Conservation (phyloP, 2,329 filamentous ascomycete species). For the Penicillium sp. region DNA sequence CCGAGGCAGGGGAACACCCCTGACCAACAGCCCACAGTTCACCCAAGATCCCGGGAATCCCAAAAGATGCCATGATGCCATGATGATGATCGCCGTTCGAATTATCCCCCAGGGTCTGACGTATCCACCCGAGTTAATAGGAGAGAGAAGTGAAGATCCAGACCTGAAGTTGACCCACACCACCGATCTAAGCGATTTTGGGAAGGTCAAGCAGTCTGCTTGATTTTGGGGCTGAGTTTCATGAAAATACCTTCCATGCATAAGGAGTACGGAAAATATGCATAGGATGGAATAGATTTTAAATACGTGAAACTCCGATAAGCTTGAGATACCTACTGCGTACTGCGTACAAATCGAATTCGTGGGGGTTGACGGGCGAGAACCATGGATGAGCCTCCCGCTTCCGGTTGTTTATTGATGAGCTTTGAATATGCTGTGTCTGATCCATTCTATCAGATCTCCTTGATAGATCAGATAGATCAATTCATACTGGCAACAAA, state of each 20-base stretch:
- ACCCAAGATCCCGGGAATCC: not conserved
- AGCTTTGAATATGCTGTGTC: not conserved
- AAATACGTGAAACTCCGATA: not conserved
- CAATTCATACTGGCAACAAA: not conserved
- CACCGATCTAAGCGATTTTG: not conserved
- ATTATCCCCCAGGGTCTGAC: constrained; percentile 9
- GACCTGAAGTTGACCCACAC: constrained; percentile 1
- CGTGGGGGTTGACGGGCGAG: constrained; percentile 8
- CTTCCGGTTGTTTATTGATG: constrained; percentile 19
- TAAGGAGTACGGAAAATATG: not conserved
- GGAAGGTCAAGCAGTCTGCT: not conserved
- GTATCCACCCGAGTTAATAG: constrained; percentile 5
- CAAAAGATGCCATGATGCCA: not conserved
- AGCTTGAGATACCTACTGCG: no score
- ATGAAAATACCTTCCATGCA: not conserved
- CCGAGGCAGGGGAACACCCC: not conserved
- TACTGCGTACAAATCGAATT: not conserved
- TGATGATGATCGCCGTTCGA: constrained; percentile 17
- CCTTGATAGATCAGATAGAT: not conserved
- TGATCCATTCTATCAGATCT: not conserved
- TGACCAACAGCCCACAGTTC: not conserved
- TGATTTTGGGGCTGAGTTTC: not conserved
- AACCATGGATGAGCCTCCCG: constrained; percentile 12
- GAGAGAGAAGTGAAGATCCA: constrained; percentile 8
- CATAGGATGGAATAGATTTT: not conserved